Conservation (phyloP, 306 rosid genomes). For the Malus sieversii region DNA sequence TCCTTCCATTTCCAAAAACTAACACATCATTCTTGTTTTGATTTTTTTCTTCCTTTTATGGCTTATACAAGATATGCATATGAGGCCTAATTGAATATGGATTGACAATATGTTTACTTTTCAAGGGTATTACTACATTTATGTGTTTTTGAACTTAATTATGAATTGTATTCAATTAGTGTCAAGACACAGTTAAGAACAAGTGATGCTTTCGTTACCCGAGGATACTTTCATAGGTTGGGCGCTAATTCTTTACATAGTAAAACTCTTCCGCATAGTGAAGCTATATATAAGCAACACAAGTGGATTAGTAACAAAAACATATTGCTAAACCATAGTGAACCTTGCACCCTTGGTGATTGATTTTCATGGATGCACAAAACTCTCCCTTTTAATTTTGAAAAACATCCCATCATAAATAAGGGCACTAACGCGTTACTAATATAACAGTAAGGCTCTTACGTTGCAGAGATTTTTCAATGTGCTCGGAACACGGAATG, state of each 20-base stretch:
- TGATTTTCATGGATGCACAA: neutral
- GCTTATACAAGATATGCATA: neutral
- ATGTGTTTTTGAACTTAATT: too few relatives aligned
- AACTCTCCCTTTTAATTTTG: neutral
- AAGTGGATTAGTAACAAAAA: neutral
- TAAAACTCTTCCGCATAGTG: neutral
- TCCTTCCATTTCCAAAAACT: neutral
- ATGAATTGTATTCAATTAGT: neutral
- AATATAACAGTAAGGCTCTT: too few relatives aligned
- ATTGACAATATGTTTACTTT: neutral
- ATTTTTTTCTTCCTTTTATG: neutral
- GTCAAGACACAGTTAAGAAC: neutral
- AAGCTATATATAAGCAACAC: neutral
- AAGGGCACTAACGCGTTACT: neutral
- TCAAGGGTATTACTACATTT: neutral
- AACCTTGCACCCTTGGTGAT: neutral
- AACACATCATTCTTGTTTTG: neutral
- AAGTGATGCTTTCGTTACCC: neutral
- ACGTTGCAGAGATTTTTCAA: too few relatives aligned
- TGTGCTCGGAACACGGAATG: too few relatives aligned
- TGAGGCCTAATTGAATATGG: neutral
- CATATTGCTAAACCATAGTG: neutral
- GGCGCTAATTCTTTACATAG: too few relatives aligned
- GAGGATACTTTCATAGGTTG: neutral
- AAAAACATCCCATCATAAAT: neutral